Evolutionary conservation across 345 rosid species (phyloP), one percentile per base, ranked within the genome.

Genomic region (Citrus maxima): DNA sequence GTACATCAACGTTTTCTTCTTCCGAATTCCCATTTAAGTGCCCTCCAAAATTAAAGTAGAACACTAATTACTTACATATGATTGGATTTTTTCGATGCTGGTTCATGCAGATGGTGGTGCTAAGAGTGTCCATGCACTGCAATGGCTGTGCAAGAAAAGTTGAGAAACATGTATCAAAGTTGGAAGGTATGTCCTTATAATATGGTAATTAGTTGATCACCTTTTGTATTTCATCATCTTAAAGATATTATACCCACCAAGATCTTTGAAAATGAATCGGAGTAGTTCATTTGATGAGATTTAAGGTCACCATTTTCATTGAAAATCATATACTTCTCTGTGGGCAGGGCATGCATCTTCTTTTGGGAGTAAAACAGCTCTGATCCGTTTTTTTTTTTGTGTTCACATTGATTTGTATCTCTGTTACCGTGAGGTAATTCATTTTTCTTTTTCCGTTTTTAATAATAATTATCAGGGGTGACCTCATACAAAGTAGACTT

Each of bases 101-200:
- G 6, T 16, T 24, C 32, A 22, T 84, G 87, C 60, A 95, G 98
- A 88, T 86, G 86, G 98, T 93, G 87, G 92, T 91, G 80, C 83
- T 93, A 69, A 87, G 89, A 85, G 98, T 93, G 79, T 90, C 98
- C 37, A 92, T 93, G 92, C 97, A 95, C 84, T 95, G 98, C 84
- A 72, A 85, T 67, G 98, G 97, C n/a, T 95, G 98, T 75, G 97
- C 97, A 7, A 93, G 87, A 81, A 93, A 88, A 84, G 97, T 95
- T 32, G 92, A 93, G 90, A 95, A 93, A 85, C 98, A 95, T 79
- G 86, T 95, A 80, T 85, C 97, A 30, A 95, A 90, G 84, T 72
- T 95, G 77, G 97, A 93, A 63, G 98, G 98, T 93, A 87, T 46
- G 35, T 16, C 14, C 32, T 1, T 38, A 2, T 40, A 58, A 30